Evolutionary conservation across 768 basidiomycete species (phyloP).

Genomic region (Boletellus emodensis): DNA sequence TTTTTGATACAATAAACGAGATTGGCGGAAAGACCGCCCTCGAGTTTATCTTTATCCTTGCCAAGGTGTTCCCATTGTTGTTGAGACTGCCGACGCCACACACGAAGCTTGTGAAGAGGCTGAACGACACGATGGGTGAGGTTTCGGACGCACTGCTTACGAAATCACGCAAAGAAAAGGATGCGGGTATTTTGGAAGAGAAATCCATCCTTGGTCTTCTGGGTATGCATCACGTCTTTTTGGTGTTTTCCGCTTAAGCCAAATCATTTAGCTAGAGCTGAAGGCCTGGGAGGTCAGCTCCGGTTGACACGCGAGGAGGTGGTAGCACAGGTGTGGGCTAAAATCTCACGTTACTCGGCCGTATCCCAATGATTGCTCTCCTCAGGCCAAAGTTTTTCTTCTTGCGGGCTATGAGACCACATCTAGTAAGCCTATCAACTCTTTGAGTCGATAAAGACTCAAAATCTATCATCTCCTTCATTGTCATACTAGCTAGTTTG

Average conservation of each 20-base stretch:
- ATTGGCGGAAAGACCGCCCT: conserved; percentile 7
- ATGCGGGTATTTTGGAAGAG: conserved; percentile 28
- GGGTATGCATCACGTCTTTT: conserved; percentile 18
- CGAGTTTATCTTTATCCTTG: conserved; percentile 22
- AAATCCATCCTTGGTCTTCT: conserved; percentile 38
- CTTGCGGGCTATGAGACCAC: conserved; percentile 40
- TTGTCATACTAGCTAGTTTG: conserved; percentile 14
- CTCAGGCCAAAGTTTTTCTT: conserved; percentile 33
- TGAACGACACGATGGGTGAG: conserved; percentile 30
- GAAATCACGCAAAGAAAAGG: conserved; percentile 32
- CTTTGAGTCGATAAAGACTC: neutral
- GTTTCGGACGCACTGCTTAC: conserved; percentile 33
- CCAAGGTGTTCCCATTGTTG: conserved; percentile 28
- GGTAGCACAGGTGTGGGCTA: too few relatives aligned
- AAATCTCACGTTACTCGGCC: too few relatives aligned
- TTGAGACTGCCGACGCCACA: conserved; percentile 30
- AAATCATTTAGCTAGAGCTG: conserved; percentile 34
- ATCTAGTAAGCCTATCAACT: conserved; percentile 22
- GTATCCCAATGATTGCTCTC: too few relatives aligned
- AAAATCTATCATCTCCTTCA: neutral
- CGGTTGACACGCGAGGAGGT: too few relatives aligned
- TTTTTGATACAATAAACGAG: conserved; percentile 23
- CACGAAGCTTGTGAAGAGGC: conserved; percentile 17
- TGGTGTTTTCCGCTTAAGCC: neutral
- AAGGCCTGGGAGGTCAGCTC: conserved; percentile 7